phyloP scores from a whole-genome alignment of 176 grass and related monocot genomes.

The maize (Zea mays) region DNA sequence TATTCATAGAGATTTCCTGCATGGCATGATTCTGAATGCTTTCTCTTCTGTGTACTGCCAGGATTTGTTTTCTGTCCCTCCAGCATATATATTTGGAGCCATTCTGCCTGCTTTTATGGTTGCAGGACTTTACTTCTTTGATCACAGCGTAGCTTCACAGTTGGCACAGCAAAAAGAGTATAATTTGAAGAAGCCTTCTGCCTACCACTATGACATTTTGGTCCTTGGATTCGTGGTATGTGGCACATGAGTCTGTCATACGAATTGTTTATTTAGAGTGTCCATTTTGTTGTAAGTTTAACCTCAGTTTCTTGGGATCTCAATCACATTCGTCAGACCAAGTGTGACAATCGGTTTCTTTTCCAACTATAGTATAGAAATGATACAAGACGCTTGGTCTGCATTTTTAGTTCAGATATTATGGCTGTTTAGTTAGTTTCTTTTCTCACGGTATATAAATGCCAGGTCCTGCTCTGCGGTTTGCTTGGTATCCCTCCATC shows the following conservation, averaged over 20 bases:
- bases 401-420: background rate
- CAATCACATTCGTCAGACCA: background rate
- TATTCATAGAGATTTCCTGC: background rate
- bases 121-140: constrained; percentile 95
- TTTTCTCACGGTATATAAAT: constrained; percentile 42
- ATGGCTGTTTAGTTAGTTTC: background rate
- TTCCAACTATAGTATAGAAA: background rate
- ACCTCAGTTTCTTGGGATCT: background rate
- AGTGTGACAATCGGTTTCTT: background rate
- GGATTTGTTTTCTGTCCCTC: constrained; percentile 84
- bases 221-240: constrained; percentile 78
- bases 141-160: constrained; percentile 91
- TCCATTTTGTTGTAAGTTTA: background rate
- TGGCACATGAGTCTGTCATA: background rate
- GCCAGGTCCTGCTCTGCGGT: constrained; percentile 74
- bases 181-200: constrained; percentile 91
- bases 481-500: constrained; percentile 91
- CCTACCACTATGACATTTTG: constrained; percentile 96
- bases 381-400: constrained; percentile 45
- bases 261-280: background rate
- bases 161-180: constrained; percentile 95
- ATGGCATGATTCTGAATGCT: constrained; percentile 9
- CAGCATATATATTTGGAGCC: constrained; percentile 80
- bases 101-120: constrained; percentile 90
- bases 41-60: constrained; percentile 36